Evolutionary conservation across 345 rosid genomes (phyloP), one percentile per base, ranked within the genome.

Genomic region (Eucalyptus brandiana): DNA sequence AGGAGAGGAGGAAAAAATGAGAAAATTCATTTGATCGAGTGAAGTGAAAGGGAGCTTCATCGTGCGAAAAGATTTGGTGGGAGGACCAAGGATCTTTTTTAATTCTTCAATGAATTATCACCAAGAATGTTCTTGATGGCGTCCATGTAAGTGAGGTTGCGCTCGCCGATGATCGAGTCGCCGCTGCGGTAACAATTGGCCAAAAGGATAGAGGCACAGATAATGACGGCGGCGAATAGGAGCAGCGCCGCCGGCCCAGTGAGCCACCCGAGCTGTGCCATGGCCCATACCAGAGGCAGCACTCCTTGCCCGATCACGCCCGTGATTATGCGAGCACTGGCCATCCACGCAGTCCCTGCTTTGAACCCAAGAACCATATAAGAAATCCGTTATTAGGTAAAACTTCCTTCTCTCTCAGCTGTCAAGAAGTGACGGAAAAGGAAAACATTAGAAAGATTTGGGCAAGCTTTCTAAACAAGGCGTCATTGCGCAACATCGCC

Each of bases 231-330:
- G 13, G 98, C 93, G 90, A 96, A 96, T 88, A 96, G 87, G 56
- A 96, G 89, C 94, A 96, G 91, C 6, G 91, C 93, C 4, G 91
- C 67, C 11, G 95, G 98, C 11, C 97, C 98, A 30, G 95, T 97
- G 19, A 96, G 86, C 98, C 98, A 96, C 32, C 98, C 98, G 18
- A 96, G 93, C 92, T 96, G 98, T 72, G 95, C 97, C 26, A 93
- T 91, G n/a, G 98, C 97, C 96, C 96, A 96, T 3, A 95, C 97
- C 87, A 96, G 86, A 1, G 98, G 94, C 92, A 96, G 91, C 85
- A 96, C 97, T 51, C 98, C 98, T 23, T 97, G 95, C 18, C 98
- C 98, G 18, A 96, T 96, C 51, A 95, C 97, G 8, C 95, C 97
- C 13, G 95, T 94, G 89, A 94, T 95, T 19, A 95, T 94, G 89